A percentile compares a stretch with the other conserved stretches of the same genome.
Conservation (phyloP, 768 basidiomycete genomes). For the Lanmaoa pseudosensibilis region DNA sequence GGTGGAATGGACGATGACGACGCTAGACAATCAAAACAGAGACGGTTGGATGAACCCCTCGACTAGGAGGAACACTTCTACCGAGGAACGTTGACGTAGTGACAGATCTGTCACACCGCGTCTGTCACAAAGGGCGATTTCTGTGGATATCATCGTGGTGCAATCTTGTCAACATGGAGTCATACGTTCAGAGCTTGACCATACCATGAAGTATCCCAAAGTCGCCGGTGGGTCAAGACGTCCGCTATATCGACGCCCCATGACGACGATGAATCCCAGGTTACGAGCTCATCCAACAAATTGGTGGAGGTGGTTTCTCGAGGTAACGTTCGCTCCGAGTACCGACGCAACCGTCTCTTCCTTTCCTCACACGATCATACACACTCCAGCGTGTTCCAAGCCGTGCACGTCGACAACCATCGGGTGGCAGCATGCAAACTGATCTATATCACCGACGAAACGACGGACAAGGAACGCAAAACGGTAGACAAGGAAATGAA, state of each 20-base stretch:
- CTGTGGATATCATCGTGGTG: too few relatives aligned
- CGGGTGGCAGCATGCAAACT: constrained; percentile 88
- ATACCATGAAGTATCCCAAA: constrained; percentile 36
- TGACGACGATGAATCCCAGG: constrained; percentile 40
- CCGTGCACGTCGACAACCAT: constrained; percentile 65
- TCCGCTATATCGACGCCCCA: not conserved
- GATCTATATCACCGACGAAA: constrained; percentile 59
- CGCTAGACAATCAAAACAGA: too few relatives aligned
- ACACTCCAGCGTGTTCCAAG: constrained; percentile 71
- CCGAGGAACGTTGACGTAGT: too few relatives aligned
- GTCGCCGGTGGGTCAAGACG: constrained; percentile 23
- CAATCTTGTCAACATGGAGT: constrained; percentile 12
- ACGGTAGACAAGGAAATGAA: constrained; percentile 89
- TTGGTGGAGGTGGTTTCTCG: constrained; percentile 88
- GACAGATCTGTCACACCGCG: constrained; percentile 23
- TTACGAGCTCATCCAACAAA: constrained; percentile 67
- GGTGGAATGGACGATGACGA: too few relatives aligned
- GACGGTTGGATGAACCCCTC: too few relatives aligned
- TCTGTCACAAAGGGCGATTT: constrained; percentile 27
- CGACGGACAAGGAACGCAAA: constrained; percentile 71
- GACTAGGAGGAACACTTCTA: too few relatives aligned
- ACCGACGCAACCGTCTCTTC: not conserved
- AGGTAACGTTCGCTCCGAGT: constrained; percentile 43
- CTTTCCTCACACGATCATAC: not conserved
- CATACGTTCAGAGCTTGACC: not conserved